Evolutionary conservation across 495 filamentous ascomycete species (phyloP).

Genomic region (Penicillium flavigenum): DNA sequence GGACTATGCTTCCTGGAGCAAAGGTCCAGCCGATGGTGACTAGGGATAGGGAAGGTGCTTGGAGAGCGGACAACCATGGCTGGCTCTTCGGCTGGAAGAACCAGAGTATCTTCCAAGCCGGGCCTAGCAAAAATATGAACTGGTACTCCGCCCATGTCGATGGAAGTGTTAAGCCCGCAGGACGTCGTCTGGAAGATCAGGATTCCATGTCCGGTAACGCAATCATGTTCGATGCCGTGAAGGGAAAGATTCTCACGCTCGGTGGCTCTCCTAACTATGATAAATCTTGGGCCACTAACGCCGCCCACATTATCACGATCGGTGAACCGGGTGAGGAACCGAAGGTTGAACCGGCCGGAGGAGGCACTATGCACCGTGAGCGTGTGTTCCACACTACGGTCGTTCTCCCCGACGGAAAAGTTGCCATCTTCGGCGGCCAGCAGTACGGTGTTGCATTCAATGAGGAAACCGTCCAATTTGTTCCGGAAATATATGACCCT

Average conservation of each 20-base stretch:
- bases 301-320: conserved; percentile 52
- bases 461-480: conserved; percentile 43
- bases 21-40: conserved; percentile 51
- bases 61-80: conserved; percentile 34
- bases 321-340: conserved; percentile 22
- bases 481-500: conserved; percentile 55
- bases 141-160: conserved; percentile 51
- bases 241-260: conserved; percentile 54
- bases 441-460: conserved; percentile 46
- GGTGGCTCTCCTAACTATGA: conserved; percentile 53
- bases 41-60: conserved; percentile 37
- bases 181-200: conserved; percentile 35
- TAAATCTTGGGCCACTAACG: conserved; percentile 35
- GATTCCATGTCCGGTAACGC: conserved; percentile 56
- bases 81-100: conserved; percentile 62
- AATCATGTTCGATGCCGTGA: conserved; percentile 57
- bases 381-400: conserved; percentile 56
- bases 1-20: conserved; percentile 38
- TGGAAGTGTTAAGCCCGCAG: conserved; percentile 39
- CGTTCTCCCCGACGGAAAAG: conserved; percentile 55
- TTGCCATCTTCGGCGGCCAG: conserved; percentile 59
- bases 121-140: conserved; percentile 39
- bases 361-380: conserved; percentile 39
- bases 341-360: conserved; percentile 30
- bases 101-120: conserved; percentile 54